These are phyloP conservation scores for Phyllosticta citriasiana DNA, from an alignment of 2,329 filamentous ascomycete species.

Conservation along the genomic window DNA sequence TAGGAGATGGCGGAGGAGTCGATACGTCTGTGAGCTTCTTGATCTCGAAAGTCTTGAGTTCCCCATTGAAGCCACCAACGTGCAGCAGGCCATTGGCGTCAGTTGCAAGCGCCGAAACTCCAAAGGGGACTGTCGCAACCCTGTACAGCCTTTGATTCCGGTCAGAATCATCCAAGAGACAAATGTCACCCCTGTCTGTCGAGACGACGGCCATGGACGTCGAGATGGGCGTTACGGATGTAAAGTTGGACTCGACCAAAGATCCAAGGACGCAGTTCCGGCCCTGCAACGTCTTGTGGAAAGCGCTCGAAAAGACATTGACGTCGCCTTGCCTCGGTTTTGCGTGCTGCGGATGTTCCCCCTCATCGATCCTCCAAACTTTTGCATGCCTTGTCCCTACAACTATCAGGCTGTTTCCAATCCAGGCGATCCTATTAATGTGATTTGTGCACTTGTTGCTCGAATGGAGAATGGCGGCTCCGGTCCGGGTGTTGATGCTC, in stretches of 20 bases:
- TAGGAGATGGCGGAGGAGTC: slow-evolving; percentile 27
- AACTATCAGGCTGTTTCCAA: slow-evolving; percentile 74
- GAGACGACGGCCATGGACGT: slow-evolving; percentile 70
- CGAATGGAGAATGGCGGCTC: slow-evolving; percentile 65
- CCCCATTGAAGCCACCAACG: slow-evolving; percentile 57
- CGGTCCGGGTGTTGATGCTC: slow-evolving; percentile 73
- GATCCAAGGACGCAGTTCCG: slow-evolving; percentile 79
- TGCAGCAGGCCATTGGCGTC: slow-evolving; percentile 49
- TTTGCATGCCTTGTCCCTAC: slow-evolving; percentile 88
- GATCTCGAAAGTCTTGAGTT: slow-evolving; percentile 38
- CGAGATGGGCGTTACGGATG: slow-evolving; percentile 62
- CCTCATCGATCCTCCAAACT: slow-evolving; percentile 77
- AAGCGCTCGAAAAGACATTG: slow-evolving; percentile 37
- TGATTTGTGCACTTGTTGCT: slow-evolving; percentile 90
- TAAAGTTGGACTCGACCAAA: slow-evolving; percentile 76
- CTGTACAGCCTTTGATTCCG: slow-evolving; percentile 61
- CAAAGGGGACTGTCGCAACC: slow-evolving; percentile 56
- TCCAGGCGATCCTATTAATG: slow-evolving; percentile 81
- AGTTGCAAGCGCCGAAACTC: slow-evolving; percentile 56
- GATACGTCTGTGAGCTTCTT: slow-evolving; percentile 22
- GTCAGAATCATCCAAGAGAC: slow-evolving; percentile 68
- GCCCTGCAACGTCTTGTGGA: slow-evolving; percentile 60
- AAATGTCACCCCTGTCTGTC: slow-evolving; percentile 83
- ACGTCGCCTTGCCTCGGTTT: slow-evolving; percentile 26
- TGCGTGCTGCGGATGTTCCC: slow-evolving; percentile 43